Conservation (phyloP, 352 stramenopile species). For the Pythium pyrilobum region DNA sequence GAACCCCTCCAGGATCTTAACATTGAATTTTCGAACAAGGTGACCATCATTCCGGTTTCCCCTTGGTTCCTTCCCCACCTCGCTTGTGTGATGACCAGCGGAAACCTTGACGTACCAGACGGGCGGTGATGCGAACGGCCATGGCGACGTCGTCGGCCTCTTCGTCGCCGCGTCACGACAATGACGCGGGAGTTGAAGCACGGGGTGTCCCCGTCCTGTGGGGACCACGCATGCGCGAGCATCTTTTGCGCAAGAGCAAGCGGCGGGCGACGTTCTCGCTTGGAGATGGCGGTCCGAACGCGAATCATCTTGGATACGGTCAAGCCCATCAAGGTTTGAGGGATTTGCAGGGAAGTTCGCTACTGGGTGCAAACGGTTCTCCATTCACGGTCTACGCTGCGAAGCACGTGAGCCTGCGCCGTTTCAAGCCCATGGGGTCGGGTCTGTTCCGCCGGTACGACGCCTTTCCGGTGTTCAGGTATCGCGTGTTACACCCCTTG, state of each 20-base stretch:
- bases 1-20: no score
- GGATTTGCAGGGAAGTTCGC: no score
- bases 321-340: no score
- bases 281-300: not conserved
- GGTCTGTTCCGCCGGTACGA: slow-evolving; percentile 12
- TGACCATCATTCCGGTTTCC: slow-evolving; percentile 13
- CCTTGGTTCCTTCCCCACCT: not conserved
- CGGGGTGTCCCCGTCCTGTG: not conserved
- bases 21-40: not conserved
- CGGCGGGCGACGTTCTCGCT: not conserved
- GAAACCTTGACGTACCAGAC: not conserved
- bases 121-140: not conserved
- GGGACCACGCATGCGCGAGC: not conserved
- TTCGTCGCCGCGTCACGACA: not conserved
- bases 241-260: slow-evolving; percentile 9
- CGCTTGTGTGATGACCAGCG: not conserved
- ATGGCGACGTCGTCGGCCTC: slow-evolving; percentile 14
- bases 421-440: not conserved
- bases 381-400: not conserved
- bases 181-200: not conserved
- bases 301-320: not conserved
- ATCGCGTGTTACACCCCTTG: slow-evolving; percentile 7
- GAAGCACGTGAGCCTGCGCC: not conserved
- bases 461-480: slow-evolving; percentile 6
- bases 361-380: not conserved